Evolutionary conservation across 345 rosid genomes (phyloP).

Genomic region (Geranium rotundifolium): DNA sequence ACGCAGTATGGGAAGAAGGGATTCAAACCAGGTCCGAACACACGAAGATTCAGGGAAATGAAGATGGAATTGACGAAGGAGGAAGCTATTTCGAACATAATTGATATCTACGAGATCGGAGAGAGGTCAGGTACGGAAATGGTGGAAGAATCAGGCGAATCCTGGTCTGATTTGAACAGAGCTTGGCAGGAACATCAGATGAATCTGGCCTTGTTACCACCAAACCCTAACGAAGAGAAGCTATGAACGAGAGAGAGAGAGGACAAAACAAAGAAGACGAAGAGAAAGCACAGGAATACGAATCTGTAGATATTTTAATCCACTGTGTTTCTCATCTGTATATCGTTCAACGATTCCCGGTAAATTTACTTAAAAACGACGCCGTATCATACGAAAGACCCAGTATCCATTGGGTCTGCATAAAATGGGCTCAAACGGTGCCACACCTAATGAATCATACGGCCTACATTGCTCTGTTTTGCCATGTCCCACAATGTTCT

Average conservation of each 20-base stretch:
- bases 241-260: not conserved
- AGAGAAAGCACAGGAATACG: too few species aligned
- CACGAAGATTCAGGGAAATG: slow-evolving; percentile 51
- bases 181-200: slow-evolving; percentile 9
- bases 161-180: slow-evolving; percentile 12
- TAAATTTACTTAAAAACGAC: too few species aligned
- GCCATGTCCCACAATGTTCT: too few species aligned
- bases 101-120: not conserved
- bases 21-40: slow-evolving; percentile 87
- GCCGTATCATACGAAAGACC: too few species aligned
- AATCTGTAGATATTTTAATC: too few species aligned
- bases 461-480: too few species aligned
- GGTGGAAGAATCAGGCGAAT: slow-evolving; percentile 9
- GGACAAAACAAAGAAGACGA: not conserved
- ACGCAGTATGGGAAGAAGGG: slow-evolving; percentile 84
- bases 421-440: too few species aligned
- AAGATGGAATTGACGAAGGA: slow-evolving; percentile 25
- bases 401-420: too few species aligned
- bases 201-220: not conserved
- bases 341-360: too few species aligned
- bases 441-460: too few species aligned
- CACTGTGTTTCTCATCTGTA: too few species aligned
- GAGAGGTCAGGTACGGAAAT: not conserved
- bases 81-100: slow-evolving; percentile 46
- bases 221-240: not conserved